These are phyloP conservation scores for Ephemerocybe angulata DNA, from an alignment of 768 basidiomycete species.

Conservation along the genomic window DNA sequence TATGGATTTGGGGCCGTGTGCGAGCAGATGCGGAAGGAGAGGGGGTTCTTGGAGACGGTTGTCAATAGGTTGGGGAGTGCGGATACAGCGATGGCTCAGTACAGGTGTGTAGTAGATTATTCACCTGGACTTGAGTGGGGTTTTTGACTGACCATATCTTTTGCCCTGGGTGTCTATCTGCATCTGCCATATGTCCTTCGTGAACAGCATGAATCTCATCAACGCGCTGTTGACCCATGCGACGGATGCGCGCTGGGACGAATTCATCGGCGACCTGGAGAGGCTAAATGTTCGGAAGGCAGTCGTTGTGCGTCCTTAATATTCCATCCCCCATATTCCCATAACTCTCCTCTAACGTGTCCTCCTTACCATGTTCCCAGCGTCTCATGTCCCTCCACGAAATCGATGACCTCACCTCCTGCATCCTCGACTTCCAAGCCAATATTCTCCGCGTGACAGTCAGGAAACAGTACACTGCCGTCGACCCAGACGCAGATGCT, in stretches of 20 bases:
- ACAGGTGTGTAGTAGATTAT: slow-evolving; percentile 50
- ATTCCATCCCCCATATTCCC: not conserved
- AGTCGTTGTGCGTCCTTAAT: slow-evolving; percentile 69
- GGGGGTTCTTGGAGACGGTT: slow-evolving; percentile 74
- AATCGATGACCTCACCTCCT: slow-evolving; percentile 77
- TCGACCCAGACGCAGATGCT: slow-evolving; percentile 64
- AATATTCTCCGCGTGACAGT: slow-evolving; percentile 77
- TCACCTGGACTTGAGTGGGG: not conserved
- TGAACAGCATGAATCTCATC: slow-evolving; percentile 78
- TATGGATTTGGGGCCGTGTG: slow-evolving; percentile 86
- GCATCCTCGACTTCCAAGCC: slow-evolving; percentile 84
- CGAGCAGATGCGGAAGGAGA: slow-evolving; percentile 74
- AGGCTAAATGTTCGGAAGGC: slow-evolving; percentile 75
- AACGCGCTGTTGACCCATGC: slow-evolving; percentile 81
- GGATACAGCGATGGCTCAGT: slow-evolving; percentile 80
- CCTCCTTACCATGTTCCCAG: slow-evolving; percentile 31
- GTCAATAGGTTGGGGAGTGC: slow-evolving; percentile 74
- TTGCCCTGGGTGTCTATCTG: slow-evolving; percentile 7
- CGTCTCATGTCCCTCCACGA: slow-evolving; percentile 81
- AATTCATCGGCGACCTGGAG: slow-evolving; percentile 73
- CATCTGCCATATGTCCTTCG: slow-evolving; percentile 10
- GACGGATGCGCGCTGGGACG: slow-evolving; percentile 74
- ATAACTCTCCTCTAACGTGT: not conserved
- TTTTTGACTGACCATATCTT: not conserved
- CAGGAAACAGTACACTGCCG: slow-evolving; percentile 74